Base-by-base conservation (phyloP, 495 filamentous ascomycete genomes). In the Trichocladium antarcticum region DNA sequence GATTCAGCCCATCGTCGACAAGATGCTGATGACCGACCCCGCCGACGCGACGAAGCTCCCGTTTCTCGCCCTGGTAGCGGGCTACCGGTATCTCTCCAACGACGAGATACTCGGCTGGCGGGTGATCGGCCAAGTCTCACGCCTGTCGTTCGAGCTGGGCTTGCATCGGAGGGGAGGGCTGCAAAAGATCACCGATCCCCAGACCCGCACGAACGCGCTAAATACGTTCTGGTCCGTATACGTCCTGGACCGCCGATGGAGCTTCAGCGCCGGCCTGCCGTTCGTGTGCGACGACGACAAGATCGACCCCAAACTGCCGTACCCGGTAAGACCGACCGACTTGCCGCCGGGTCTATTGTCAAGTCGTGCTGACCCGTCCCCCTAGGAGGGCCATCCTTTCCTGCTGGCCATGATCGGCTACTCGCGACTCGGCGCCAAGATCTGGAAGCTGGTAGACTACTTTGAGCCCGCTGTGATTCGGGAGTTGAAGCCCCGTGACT, bases 71-170 rank as follows among this genome's bases (percentile, higher is more conserved):
- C 71, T 94, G 51, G 75, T 83, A 48, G 85, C 84, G 16, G 89
- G 86, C 39, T 95, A 93, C 65, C 76, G 88, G 57, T 94, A 87
- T 51, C 80, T 90, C 42, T 78, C 76, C 17, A 85, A 85, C 46
- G 83, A 92, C 55, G 87, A 94, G 63, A 73, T 80, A 2, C 75
- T 87, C 52, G 82, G 83, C 6, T 94, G 87, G 77, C 76, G 87
- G 1, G 68, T 87, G 15, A 85, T 87, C 52, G 87, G 87, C 10
- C 69, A 87, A 41, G 79, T 84, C 9, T 76, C 80, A 6, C 76
- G 86, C 0, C 77, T 87, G 64, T 89, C 85, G 50, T 69, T 92
- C 5, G 85, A 92, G 62, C 68, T 90, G 41, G 87, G 87, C 6
- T 68, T 94, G 17, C 87, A 94, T 62, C 74, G 85, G 17, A 73